Percentiles rank a stretch among this genome's conserved stretches.
phyloP scores from a whole-genome alignment of 768 basidiomycete genomes.

The Phaffia australis region DNA sequence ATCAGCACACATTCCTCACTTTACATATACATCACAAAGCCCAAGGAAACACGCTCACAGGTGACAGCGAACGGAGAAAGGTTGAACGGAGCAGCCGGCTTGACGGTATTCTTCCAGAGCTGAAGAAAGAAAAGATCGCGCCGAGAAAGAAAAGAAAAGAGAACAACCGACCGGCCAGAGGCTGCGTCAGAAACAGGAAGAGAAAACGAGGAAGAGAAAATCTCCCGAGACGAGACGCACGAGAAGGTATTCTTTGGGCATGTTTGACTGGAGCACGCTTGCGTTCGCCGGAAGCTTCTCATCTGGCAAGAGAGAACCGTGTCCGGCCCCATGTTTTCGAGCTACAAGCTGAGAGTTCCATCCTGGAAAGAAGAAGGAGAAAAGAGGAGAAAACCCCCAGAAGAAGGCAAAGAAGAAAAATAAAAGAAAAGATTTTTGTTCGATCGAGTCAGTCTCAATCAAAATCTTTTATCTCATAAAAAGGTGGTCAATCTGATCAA shows the following conservation, averaged over 20 bases:
- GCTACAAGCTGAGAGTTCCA: constrained; percentile 95
- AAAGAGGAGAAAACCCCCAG: background rate
- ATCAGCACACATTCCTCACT: too few species aligned
- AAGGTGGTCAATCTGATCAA: too few species aligned
- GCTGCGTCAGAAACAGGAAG: too few species aligned
- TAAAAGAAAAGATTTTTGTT: background rate
- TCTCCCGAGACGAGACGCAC: background rate
- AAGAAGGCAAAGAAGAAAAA: background rate
- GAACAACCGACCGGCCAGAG: too few species aligned
- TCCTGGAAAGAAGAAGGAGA: constrained; percentile 26
- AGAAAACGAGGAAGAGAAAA: constrained; percentile 31
- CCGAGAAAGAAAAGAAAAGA: too few species aligned
- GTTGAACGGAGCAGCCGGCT: constrained; percentile 76
- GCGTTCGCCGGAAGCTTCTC: constrained; percentile 46
- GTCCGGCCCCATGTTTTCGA: constrained; percentile 53
- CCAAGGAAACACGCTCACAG: constrained; percentile 37
- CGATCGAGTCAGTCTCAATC: too few species aligned
- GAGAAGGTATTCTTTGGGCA: constrained; percentile 31
- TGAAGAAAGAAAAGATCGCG: background rate
- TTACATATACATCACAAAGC: background rate
- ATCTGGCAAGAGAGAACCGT: constrained; percentile 61
- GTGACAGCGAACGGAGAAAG: constrained; percentile 89
- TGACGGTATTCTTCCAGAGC: constrained; percentile 78
- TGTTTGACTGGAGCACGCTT: constrained; percentile 26
- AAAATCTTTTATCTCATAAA: too few species aligned